Evolutionary conservation across 2,329 filamentous ascomycete genomes (phyloP), one percentile per base, ranked within the genome.

Genomic region (Knoxdaviesia capensis): DNA sequence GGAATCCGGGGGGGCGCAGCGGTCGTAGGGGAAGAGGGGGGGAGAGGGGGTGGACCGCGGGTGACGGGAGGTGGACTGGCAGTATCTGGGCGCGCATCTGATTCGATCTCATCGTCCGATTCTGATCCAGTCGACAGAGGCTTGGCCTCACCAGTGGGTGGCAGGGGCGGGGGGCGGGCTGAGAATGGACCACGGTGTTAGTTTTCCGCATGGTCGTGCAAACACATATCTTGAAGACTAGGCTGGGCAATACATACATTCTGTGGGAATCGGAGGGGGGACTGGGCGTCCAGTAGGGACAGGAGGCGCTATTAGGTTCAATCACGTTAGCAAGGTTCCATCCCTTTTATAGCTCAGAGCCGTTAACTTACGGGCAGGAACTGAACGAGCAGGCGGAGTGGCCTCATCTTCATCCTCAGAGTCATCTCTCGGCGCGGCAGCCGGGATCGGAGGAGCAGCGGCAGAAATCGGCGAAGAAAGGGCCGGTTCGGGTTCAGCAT

Each of bases 91-190:
- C 20, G 20, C 20, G 20, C 20, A 20, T 20, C 52, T 59, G 58
- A 42, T 65, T 63, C 7, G 80, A 85, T 51, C 56, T 94, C 88
- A 55, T 94, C 87, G 51, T 92, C 87, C 37, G 87, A 90, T 55
- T 81, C 83, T 1, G 85, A 92, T 31, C 85, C 86, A 46, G 80
- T 70, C 44, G 77, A 84, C 38, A 76, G 77, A 36, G 82, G 40
- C 8, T 42, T 46, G 11, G 36, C 29, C 20, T 43, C 41, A 31
- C 34, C 36, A 5, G 6, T 20, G 7, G 11, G 10, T n/a, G 36
- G 30, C 8, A 9, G 31, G 9, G 35, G 30, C 7, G 20, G 30
- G 4, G 7, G 39, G 11, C 20, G 39, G 3, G 33, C 20, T 7
- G 31, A 20, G 6, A 11, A 34, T 3, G 39, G 31, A 7, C 32